A percentile compares a stretch with the other conserved stretches of the same genome.
Evolutionary conservation across 2,329 filamentous ascomycete species (phyloP).

Genomic region (Parascedosporium putredinis): DNA sequence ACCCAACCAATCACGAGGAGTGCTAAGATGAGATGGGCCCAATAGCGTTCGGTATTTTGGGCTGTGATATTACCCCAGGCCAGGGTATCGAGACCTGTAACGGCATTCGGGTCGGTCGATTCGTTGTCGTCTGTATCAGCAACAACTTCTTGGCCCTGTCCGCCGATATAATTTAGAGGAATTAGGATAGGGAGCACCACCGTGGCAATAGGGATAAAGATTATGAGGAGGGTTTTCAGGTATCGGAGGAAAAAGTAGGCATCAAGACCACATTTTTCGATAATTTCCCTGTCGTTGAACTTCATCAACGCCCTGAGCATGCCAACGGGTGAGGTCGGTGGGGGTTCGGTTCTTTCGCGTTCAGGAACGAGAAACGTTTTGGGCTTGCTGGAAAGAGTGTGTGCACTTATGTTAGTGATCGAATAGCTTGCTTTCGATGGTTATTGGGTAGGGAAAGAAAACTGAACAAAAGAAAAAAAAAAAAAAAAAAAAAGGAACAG

Average conservation of each 20-base stretch:
- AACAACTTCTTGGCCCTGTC: conserved; percentile 46
- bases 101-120: conserved; percentile 15
- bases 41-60: conserved; percentile 58
- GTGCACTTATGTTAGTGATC: too few species aligned
- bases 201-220: conserved; percentile 74
- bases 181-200: conserved; percentile 77
- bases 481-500: not conserved
- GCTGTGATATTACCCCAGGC: conserved; percentile 79
- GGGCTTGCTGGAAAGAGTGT: conserved; percentile 62
- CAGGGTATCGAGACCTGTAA: conserved; percentile 65
- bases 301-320: conserved; percentile 52
- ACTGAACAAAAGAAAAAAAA: not conserved
- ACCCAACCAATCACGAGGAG: conserved; percentile 72
- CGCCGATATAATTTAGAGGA: conserved; percentile 70
- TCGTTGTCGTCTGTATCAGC: conserved; percentile 24
- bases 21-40: conserved; percentile 75
- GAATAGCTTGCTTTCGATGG: too few species aligned
- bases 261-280: conserved; percentile 90
- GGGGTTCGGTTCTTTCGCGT: conserved; percentile 68
- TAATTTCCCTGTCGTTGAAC: conserved; percentile 68
- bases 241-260: conserved; percentile 97
- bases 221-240: conserved; percentile 64
- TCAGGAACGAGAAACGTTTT: conserved; percentile 81
- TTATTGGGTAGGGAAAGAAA: too few species aligned
- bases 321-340: conserved; percentile 45